Conservation (phyloP, 148 eudicot species). For the Dysphania ambrosioides region DNA sequence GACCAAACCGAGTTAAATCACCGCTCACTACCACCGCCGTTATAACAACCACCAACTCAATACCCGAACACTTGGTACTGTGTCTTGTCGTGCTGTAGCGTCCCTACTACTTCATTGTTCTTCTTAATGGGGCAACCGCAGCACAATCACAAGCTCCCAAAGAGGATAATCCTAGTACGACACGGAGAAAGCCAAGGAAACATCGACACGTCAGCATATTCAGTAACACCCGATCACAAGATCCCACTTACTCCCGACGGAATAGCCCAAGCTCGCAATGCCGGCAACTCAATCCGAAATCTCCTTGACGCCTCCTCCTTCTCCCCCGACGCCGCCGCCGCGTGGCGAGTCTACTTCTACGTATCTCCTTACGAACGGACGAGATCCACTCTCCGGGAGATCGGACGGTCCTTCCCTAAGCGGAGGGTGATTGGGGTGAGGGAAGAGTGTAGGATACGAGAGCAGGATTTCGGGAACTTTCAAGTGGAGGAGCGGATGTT, state of each 20-base stretch:
- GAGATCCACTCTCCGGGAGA: conserved; percentile 63
- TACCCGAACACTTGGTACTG: too few relatives aligned
- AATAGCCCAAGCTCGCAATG: conserved; percentile 40
- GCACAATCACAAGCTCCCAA: conserved; percentile 55
- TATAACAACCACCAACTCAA: too few relatives aligned
- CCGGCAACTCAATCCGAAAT: conserved; percentile 46
- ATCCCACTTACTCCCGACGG: conserved; percentile 62
- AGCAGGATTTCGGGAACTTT: conserved; percentile 94
- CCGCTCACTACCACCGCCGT: too few relatives aligned
- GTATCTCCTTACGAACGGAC: conserved; percentile 80
- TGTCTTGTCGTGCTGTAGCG: too few relatives aligned
- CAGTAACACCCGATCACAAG: conserved; percentile 58
- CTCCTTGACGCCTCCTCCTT: conserved; percentile 31
- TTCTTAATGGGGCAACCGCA: too few relatives aligned
- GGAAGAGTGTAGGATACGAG: conserved; percentile 83
- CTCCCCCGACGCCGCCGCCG: background rate
- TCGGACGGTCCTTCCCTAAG: conserved; percentile 62
- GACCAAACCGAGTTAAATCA: too few relatives aligned
- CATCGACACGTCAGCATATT: conserved; percentile 47
- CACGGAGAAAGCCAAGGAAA: conserved; percentile 90
- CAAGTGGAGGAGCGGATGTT: conserved; percentile 71
- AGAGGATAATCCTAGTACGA: conserved; percentile 70
- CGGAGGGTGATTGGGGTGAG: conserved; percentile 59
- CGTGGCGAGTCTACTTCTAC: conserved; percentile 71
- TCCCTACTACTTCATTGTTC: too few relatives aligned